Base-by-base conservation (phyloP, 768 basidiomycete genomes). In the Leccinellum rugosiceps region DNA sequence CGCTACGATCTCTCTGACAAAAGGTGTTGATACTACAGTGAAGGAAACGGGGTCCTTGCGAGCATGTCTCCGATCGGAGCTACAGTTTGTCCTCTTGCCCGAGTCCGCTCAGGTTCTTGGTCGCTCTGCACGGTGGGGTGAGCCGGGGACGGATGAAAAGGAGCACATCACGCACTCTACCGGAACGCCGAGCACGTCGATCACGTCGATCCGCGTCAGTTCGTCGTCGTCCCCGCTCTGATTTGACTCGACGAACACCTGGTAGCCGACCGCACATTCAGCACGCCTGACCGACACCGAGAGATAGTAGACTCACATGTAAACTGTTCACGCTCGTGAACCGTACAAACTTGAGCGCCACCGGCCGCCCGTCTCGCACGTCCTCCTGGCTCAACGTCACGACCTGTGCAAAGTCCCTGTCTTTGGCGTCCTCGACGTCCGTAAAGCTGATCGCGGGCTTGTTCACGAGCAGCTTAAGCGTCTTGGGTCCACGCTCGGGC, bases 221-320 rank as follows among this genome's bases (percentile, higher is more conserved):
- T 53, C 46, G 14, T 80, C 76, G 6, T 90, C 86, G 35, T 78
- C 80, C 34, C 64, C 81, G 0, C 80, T 85, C 56, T 88, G 84
- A 60, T 89, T 89, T 6, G 83, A 82, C 34, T 73, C 77, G 41
- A 91, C 81, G 63, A 91, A 90, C 41, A 91, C 80, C 87, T 90
- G n/a, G n/a, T n/a, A 57, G 2, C 4, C 31, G 1, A 15, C 25
- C 19, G 5, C 43, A n/a, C 0, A n/a, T 67, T 67, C 62, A 60
- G 35, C 48, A 38, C 32, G 19, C n/a, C 28, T 5, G 6, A 10
- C 34, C 21, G n/a, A 28, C 47, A 17, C 7, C 7, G 17, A n/a
- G 26, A 15, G 2, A 23, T 1, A 25, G 19, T 13, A 60, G 55
- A 41, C 41, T 11, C 61, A 88, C 89, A 68, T 87, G 84, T 26